Evolutionary conservation across 345 rosid species (phyloP), one percentile per base, ranked within the genome.

Genomic region (Dimocarpus longan): DNA sequence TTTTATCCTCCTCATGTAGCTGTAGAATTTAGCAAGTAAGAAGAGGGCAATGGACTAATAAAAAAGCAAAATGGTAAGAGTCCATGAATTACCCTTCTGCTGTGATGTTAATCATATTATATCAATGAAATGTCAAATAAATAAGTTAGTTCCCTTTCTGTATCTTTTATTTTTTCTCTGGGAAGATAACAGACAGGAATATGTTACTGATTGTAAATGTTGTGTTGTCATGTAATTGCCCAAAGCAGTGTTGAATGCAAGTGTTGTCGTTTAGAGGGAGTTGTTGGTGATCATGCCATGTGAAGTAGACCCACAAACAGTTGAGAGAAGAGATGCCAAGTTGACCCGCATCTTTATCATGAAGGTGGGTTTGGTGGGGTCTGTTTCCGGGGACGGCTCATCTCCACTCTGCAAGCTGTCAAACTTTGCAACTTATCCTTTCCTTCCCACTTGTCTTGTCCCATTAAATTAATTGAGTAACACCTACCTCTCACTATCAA

Each of bases 41-140:
- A 77, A 66, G 70, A 71, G 5, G 22, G 32, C 60, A 57, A 42
- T 77, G 84, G 82, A 66, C 44, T 65, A 68, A 82, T 78, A 72
- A 80, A 72, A 46, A 46, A 7, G 52, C 12, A 7, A 7, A 46
- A 32, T 32, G 37, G 37, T 32, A 80, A 72, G 70, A 78, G 40
- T 32, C 73, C 79, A 21, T 24, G 13, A 19, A 24, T 5, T 44
- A 10, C 57, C 65, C 22, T 56, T 74, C 22, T 56, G 77, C 77
- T 66, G 37, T 70, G 24, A 16, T 57, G 63, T 57, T 66, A 26
- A 74, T 79, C 5, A 46, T 46, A 46, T 46, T 77, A 68, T 42
- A 62, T 63, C 68, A 78, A 68, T 50, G 85, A 80, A 60, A 79
- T 88, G 85, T 84, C 37, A 64, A 21, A 84, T 82, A 82, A 83